Conservation (phyloP, 352 stramenopile species). For the Phytopythium boreale region DNA sequence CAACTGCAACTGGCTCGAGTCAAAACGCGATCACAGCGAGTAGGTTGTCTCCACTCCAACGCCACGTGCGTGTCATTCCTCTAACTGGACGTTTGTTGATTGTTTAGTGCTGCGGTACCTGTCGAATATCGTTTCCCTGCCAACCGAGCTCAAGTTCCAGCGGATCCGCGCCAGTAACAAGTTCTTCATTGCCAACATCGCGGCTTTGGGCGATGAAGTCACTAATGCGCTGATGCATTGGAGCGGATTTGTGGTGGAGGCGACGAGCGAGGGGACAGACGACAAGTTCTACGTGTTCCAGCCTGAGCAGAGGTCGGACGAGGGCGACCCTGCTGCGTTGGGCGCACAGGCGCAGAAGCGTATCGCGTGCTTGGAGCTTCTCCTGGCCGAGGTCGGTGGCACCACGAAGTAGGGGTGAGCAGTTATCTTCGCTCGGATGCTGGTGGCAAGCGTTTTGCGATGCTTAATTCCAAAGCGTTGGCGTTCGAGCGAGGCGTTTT, state of each 20-base stretch:
- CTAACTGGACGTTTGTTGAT: neutral
- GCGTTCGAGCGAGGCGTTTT: neutral
- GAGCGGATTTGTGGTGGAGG: slow-evolving; percentile 46
- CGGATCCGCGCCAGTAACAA: slow-evolving; percentile 72
- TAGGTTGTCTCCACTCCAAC: slow-evolving; percentile 6
- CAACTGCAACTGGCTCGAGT: slow-evolving; percentile 11
- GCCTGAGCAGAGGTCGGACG: slow-evolving; percentile 6
- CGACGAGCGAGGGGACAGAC: slow-evolving; percentile 10
- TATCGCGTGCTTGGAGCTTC: slow-evolving; percentile 20
- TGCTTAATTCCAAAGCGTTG: neutral
- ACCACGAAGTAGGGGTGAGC: neutral
- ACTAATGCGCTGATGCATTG: slow-evolving; percentile 34
- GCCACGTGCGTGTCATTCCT: neutral
- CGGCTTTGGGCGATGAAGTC: slow-evolving; percentile 13
- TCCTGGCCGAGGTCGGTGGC: slow-evolving; percentile 18
- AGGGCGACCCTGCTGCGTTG: slow-evolving; percentile 10
- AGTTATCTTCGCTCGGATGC: neutral
- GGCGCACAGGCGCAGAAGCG: slow-evolving; percentile 26
- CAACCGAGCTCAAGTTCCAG: slow-evolving; percentile 60
- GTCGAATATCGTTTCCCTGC: slow-evolving; percentile 54
- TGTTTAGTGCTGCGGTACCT: slow-evolving; percentile 58
- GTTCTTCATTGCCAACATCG: slow-evolving; percentile 61
- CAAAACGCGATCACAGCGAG: slow-evolving; percentile 32
- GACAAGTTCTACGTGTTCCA: slow-evolving; percentile 48
- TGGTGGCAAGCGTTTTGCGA: neutral